Conservation (phyloP, 371 early-diverging fungal genomes). For the Nematocida sp. region DNA sequence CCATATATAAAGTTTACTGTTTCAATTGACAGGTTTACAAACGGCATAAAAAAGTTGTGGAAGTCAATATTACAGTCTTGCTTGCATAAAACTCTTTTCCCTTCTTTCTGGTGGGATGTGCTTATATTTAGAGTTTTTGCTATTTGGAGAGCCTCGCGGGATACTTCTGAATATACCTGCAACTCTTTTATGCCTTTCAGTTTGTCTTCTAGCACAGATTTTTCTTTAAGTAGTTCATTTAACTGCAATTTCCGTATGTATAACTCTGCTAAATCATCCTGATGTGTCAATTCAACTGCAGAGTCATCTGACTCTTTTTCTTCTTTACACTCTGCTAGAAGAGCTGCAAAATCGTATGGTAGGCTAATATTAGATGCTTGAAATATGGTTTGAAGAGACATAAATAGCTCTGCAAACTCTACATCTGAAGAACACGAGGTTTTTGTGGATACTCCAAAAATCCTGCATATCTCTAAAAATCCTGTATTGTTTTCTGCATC, state of each 20-base stretch:
- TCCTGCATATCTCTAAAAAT: conserved; percentile 9
- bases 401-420: conserved; percentile 1
- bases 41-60: conserved; percentile 39
- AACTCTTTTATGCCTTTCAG: background rate
- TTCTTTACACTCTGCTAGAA: background rate
- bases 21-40: conserved; percentile 34
- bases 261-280: background rate
- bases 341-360: background rate
- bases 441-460: conserved; percentile 13
- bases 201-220: conserved; percentile 11
- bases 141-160: conserved; percentile 7
- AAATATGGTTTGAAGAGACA: background rate
- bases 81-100: background rate
- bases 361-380: background rate
- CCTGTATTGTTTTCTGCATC: conserved; percentile 8
- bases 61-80: conserved; percentile 13
- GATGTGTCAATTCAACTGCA: conserved; percentile 16
- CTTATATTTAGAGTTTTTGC: conserved; percentile 14
- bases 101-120: conserved; percentile 1
- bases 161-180: conserved; percentile 7
- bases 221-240: conserved; percentile 18
- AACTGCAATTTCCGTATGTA: background rate
- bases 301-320: conserved; percentile 23
- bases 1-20: conserved; percentile 35
- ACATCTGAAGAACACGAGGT: background rate